Percentiles rank a stretch among this genome's conserved stretches.
These are phyloP conservation scores for Aspergillus sclerotioniger DNA, from an alignment of 495 filamentous ascomycete species.

Conservation along the genomic window DNA sequence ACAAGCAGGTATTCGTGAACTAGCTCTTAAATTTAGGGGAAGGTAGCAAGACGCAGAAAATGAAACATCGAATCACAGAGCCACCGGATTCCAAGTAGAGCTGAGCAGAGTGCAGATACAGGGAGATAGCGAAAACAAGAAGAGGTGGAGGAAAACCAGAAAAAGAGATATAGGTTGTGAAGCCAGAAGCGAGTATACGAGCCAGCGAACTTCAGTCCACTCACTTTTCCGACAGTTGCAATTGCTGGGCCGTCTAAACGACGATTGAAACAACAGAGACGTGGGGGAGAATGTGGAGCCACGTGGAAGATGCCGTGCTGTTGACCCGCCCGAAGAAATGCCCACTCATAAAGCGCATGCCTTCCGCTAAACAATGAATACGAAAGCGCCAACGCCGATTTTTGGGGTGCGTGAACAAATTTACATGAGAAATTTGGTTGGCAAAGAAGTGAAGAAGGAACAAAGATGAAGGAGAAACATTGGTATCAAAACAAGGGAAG, in stretches of 20 bases:
- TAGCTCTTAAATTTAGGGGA: neutral
- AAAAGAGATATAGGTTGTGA: neutral
- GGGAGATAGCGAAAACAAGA: neutral
- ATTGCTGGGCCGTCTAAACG: neutral
- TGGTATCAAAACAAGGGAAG: conserved; percentile 19
- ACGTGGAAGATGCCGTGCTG: neutral
- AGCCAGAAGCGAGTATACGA: neutral
- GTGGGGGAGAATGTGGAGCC: neutral
- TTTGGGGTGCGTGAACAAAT: neutral
- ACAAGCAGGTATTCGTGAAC: neutral
- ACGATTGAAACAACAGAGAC: neutral
- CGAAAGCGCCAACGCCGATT: conserved; percentile 9
- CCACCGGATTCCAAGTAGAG: no score
- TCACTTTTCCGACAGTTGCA: neutral
- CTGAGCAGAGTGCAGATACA: no score
- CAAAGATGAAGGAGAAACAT: conserved; percentile 5
- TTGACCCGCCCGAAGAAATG: neutral
- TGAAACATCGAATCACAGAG: no score
- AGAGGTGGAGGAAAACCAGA: neutral
- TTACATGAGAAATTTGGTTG: neutral
- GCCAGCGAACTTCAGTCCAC: neutral
- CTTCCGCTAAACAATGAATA: neutral
- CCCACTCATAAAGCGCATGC: neutral
- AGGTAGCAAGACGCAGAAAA: no score
- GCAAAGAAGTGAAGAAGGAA: conserved; percentile 3